Evolutionary conservation across 2,329 filamentous ascomycete species (phyloP), one percentile per base, ranked within the genome.

Genomic region (Xylariales sp.): DNA sequence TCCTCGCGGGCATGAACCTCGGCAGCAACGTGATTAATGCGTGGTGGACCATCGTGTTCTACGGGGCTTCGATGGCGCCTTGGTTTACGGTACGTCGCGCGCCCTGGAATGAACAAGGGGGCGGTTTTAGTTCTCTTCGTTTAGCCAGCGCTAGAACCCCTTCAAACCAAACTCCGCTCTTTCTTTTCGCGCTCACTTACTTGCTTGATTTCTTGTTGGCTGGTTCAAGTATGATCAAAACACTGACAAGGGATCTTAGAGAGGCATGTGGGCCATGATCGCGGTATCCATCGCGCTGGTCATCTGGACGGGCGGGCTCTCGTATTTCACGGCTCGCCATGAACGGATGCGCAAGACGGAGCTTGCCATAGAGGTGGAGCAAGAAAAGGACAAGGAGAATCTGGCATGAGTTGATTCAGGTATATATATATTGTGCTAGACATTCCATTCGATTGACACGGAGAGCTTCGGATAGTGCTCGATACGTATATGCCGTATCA

Each of bases 261-360:
- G 84, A 65, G 90, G 90, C n/a, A 91, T 91, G 89, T 91, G 87
- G 84, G 89, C 90, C 3, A 92, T 92, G 90, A 90, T 92, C 74
- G 89, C 83, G 1, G 83, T 84, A 7, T 88, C 84, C 28, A 86
- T 91, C 61, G 85, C 84, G 1, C 78, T 92, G 75, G 83, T 81
- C 0, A 70, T 88, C 1, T 92, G 90, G 90, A 88, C 87, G 0
- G 84, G 78, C 0, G 81, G 82, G 1, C 75, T 91, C 49, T 80
- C 85, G 0, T 87, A 81, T 72, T 78, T 84, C 71, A 80, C 81
- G 8, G 69, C 71, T 10, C 76, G 80, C 59, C 78, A 79, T 10
- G 81, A 83, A 71, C 80, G 59, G 60, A 57, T 56, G 60, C 67
- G 68, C 41, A 73, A 71, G 53, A 65, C 72, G 28, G 73, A 74